These are phyloP conservation scores for Auricularia sp. DNA, from an alignment of 768 basidiomycete genomes.

Conservation along the genomic window DNA sequence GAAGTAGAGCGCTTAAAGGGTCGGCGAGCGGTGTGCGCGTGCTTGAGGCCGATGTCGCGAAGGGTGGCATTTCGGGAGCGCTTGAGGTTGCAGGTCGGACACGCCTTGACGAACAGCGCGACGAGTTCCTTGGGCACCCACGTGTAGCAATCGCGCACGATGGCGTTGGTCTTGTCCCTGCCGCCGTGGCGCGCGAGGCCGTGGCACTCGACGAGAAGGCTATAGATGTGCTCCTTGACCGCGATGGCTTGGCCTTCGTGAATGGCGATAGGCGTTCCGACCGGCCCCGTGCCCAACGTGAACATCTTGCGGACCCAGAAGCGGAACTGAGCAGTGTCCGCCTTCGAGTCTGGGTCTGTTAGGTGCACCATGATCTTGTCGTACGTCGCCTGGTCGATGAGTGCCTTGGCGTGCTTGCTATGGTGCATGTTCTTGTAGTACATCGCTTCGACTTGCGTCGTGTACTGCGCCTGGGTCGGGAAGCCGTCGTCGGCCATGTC, in stretches of 20 bases:
- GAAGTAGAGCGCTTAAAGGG: background rate
- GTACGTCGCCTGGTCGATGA: conserved; percentile 62
- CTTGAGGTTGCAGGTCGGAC: conserved; percentile 60
- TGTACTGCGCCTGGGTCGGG: conserved; percentile 53
- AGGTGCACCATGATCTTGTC: conserved; percentile 65
- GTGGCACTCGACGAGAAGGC: conserved; percentile 67
- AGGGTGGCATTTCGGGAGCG: conserved; percentile 26
- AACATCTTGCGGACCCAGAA: conserved; percentile 86
- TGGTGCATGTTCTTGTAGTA: conserved; percentile 53
- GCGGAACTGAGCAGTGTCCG: conserved; percentile 58
- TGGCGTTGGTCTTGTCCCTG: conserved; percentile 64
- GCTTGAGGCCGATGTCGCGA: background rate
- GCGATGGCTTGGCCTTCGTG: conserved; percentile 70
- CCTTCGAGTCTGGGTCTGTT: conserved; percentile 37
- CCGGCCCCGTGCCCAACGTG: conserved; percentile 23
- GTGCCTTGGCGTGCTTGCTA: conserved; percentile 55
- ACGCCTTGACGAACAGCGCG: conserved; percentile 65
- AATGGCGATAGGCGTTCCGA: conserved; percentile 37
- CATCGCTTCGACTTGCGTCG: conserved; percentile 37
- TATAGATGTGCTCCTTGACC: conserved; percentile 68
- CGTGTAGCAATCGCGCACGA: conserved; percentile 60
- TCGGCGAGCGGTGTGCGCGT: background rate
- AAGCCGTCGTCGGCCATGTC: conserved; percentile 29
- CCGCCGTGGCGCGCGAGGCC: conserved; percentile 58
- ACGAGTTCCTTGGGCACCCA: conserved; percentile 83